Evolutionary conservation across 176 grass and related monocot genomes (phyloP).

Genomic region (Carex pumila): DNA sequence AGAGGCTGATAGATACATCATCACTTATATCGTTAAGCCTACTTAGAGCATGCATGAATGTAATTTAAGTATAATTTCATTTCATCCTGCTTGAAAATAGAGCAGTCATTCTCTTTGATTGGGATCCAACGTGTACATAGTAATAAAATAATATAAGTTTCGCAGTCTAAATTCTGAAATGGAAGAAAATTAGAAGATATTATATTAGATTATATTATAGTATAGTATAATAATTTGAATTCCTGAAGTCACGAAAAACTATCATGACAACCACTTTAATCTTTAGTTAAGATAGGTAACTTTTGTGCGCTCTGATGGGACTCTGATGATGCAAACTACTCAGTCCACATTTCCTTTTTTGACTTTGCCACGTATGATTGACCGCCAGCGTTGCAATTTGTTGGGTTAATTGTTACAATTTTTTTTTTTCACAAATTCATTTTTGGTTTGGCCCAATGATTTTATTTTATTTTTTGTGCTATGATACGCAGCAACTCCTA

Average conservation of each 20-base stretch:
- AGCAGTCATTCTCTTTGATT: background rate
- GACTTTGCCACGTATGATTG: background rate
- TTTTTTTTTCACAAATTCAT: no score
- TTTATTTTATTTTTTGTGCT: no score
- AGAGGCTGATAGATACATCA: no score
- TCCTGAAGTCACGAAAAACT: background rate
- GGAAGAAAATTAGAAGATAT: background rate
- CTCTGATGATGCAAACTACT: conserved; percentile 14
- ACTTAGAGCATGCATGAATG: no score
- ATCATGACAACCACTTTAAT: background rate
- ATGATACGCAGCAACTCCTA: no score
- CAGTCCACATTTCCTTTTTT: conserved; percentile 3
- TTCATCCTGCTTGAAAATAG: no score
- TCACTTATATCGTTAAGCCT: no score
- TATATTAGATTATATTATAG: background rate
- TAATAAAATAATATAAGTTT: background rate
- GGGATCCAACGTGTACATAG: background rate
- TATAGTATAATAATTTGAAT: background rate
- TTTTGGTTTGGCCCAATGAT: no score
- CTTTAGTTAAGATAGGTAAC: background rate
- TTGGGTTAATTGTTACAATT: no score
- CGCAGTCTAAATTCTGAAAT: background rate
- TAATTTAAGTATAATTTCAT: no score
- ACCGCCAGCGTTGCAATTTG: background rate
- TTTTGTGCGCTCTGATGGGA: conserved; percentile 7